These are phyloP conservation scores for Acacia crassicarpa DNA, from an alignment of 306 rosid genomes.

Conservation along the genomic window DNA sequence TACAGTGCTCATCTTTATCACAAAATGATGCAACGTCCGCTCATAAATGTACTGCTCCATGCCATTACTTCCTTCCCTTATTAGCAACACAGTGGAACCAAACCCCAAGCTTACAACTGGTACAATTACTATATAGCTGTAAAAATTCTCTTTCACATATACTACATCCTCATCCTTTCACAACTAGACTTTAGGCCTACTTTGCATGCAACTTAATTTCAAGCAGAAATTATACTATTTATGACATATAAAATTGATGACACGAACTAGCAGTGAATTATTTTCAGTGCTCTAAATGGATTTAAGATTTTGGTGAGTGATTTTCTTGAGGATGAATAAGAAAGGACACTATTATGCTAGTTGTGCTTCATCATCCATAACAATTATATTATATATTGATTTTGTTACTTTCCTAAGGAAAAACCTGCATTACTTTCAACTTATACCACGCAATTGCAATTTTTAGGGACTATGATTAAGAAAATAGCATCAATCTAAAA, in stretches of 20 bases:
- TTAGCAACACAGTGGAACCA: neutral
- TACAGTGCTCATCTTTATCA: neutral
- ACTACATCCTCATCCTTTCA: neutral
- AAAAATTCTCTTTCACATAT: neutral
- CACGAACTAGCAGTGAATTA: neutral
- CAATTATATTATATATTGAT: neutral
- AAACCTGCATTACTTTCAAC: neutral
- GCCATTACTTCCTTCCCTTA: conserved; percentile 15
- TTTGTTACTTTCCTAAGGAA: conserved; percentile 1
- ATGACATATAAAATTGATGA: neutral
- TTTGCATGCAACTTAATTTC: neutral
- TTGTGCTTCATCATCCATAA: too few relatives aligned
- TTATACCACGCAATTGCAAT: neutral
- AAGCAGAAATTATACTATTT: neutral
- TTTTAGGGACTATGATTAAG: neutral
- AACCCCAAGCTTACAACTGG: neutral
- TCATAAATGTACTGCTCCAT: conserved; percentile 29
- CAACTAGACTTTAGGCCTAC: neutral
- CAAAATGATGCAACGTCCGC: neutral
- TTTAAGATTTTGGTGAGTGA: neutral
- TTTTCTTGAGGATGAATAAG: neutral
- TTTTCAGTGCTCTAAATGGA: neutral
- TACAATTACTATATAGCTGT: too few relatives aligned
- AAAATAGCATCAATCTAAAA: neutral
- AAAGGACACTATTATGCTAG: too few relatives aligned